Conservation (phyloP, 2,329 filamentous ascomycete species). For the Zasmidium cellare region DNA sequence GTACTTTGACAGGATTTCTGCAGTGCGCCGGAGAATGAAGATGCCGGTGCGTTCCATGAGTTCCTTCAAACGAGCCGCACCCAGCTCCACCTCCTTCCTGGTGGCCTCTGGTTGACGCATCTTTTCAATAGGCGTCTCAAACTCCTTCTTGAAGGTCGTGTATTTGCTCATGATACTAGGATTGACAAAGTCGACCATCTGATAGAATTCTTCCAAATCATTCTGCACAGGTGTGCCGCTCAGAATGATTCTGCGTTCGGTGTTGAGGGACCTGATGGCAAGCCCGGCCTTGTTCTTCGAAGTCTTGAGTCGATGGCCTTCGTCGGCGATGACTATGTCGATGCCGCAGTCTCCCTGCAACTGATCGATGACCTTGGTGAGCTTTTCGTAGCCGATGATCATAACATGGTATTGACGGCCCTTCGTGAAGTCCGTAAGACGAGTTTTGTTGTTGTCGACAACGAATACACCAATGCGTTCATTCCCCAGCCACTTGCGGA, state of each 20-base stretch:
- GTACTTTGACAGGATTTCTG: constrained; percentile 65
- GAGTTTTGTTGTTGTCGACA: constrained; percentile 59
- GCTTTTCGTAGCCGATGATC: constrained; percentile 73
- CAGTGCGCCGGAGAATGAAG: constrained; percentile 67
- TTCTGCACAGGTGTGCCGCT: constrained; percentile 70
- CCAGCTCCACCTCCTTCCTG: constrained; percentile 62
- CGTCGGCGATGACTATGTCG: constrained; percentile 70
- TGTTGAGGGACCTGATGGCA: constrained; percentile 65
- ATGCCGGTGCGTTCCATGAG: constrained; percentile 60
- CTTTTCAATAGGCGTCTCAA: constrained; percentile 64
- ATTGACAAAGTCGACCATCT: constrained; percentile 69
- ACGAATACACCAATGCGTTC: constrained; percentile 70
- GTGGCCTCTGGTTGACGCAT: constrained; percentile 65
- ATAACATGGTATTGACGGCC: constrained; percentile 68
- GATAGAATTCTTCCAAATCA: constrained; percentile 66
- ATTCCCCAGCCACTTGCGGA: constrained; percentile 71
- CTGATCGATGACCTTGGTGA: constrained; percentile 65
- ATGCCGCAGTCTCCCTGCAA: constrained; percentile 63
- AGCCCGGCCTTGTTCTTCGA: constrained; percentile 67
- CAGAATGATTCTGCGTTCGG: constrained; percentile 61
- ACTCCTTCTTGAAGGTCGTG: constrained; percentile 63
- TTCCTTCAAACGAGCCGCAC: constrained; percentile 62
- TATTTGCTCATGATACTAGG: constrained; percentile 64
- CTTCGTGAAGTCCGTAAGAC: constrained; percentile 67
- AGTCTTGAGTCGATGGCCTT: constrained; percentile 68